Conservation (phyloP, 176 grass and related monocot genomes). For the Echinochloa phyllopogon region DNA sequence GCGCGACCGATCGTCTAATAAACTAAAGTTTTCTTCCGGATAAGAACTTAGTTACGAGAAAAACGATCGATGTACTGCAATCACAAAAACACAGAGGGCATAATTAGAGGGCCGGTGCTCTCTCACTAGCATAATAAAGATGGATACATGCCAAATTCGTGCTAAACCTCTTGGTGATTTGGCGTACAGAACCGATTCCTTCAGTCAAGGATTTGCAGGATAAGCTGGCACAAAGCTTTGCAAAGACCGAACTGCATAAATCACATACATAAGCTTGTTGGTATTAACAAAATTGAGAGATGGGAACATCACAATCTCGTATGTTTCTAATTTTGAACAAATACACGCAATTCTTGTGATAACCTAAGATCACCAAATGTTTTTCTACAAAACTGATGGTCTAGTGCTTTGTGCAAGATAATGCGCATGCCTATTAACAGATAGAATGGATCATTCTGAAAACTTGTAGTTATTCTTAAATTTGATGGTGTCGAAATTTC, state of each 20-base stretch:
- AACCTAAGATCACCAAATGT: neutral
- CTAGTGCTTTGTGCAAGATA: neutral
- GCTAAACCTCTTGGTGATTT: slow-evolving; percentile 62
- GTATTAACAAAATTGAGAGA: neutral
- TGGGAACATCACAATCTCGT: neutral
- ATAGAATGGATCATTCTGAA: neutral
- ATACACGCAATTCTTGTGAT: neutral
- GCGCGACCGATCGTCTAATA: no score
- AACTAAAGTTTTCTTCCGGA: no score
- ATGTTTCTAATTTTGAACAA: neutral
- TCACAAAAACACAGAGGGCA: slow-evolving; percentile 8
- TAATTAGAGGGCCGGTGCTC: neutral
- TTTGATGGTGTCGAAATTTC: slow-evolving; percentile 4
- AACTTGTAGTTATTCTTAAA: neutral
- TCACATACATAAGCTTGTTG: neutral
- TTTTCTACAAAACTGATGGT: neutral
- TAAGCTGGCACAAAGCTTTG: slow-evolving; percentile 36
- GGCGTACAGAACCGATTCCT: slow-evolving; percentile 37
- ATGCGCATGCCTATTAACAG: neutral
- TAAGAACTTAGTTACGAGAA: no score
- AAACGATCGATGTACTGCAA: slow-evolving; percentile 65
- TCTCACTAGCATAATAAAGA: slow-evolving; percentile 1
- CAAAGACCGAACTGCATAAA: slow-evolving; percentile 53
- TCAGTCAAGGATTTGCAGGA: slow-evolving; percentile 41
- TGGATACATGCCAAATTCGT: slow-evolving; percentile 22